phyloP scores from a whole-genome alignment of 768 basidiomycete genomes.

The Boletus tomentosulus region DNA sequence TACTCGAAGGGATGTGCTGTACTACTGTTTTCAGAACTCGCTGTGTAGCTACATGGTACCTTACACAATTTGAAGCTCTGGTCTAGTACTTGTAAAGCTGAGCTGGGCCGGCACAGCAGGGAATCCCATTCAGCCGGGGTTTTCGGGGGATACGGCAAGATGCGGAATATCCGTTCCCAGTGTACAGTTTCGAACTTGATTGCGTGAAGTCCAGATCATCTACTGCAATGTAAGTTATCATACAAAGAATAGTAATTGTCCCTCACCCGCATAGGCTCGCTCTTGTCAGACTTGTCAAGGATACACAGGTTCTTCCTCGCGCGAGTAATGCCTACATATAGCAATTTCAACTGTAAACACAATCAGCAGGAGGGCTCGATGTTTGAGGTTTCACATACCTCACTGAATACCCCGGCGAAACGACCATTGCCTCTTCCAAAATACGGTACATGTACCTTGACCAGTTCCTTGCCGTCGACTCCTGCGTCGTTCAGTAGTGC shows the following conservation, averaged over 20 bases:
- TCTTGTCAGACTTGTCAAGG: slow-evolving; percentile 53
- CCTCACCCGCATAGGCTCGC: slow-evolving; percentile 53
- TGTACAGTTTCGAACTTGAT: slow-evolving; percentile 45
- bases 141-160: slow-evolving; percentile 47
- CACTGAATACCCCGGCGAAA: slow-evolving; percentile 54
- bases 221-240: slow-evolving; percentile 19
- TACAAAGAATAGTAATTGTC: not conserved
- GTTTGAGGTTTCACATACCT: slow-evolving; percentile 36
- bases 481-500: slow-evolving; percentile 45
- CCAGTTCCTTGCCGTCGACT: slow-evolving; percentile 9
- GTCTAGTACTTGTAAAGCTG: too few species aligned
- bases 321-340: slow-evolving; percentile 70
- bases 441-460: slow-evolving; percentile 34
- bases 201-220: slow-evolving; percentile 48
- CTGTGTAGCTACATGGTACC: too few species aligned
- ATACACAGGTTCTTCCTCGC: slow-evolving; percentile 71
- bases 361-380: not conserved
- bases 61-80: too few species aligned
- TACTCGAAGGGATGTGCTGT: slow-evolving; percentile 38
- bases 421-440: slow-evolving; percentile 43
- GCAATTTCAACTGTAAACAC: slow-evolving; percentile 49
- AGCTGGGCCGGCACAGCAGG: too few species aligned
- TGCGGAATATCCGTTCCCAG: slow-evolving; percentile 47
- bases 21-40: too few species aligned
- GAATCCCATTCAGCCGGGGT: slow-evolving; percentile 42